Conservation (phyloP, 169 alveolate genomes). For the Plasmodium coatneyi region DNA sequence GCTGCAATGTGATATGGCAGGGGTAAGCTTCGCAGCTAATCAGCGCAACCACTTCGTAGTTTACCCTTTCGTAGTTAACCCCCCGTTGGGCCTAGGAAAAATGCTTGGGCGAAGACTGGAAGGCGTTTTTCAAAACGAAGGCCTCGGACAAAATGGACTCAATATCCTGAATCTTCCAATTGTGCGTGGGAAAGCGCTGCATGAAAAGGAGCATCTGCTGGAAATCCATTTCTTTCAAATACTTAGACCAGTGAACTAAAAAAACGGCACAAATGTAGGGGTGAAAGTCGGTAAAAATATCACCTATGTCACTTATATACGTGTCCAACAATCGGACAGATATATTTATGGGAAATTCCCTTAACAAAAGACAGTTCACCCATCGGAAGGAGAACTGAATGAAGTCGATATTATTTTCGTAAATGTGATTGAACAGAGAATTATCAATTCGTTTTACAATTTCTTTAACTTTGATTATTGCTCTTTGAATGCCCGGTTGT, state of each 20-base stretch:
- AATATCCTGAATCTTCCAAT: conserved; percentile 90
- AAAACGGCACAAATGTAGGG: conserved; percentile 91
- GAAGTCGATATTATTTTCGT: conserved; percentile 87
- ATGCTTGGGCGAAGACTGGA: conserved; percentile 72
- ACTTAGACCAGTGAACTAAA: conserved; percentile 89
- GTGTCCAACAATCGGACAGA: conserved; percentile 93
- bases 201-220: conserved; percentile 90
- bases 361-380: conserved; percentile 91
- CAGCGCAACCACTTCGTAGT: neutral
- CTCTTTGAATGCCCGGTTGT: conserved; percentile 95
- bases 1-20: neutral
- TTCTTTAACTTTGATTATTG: conserved; percentile 90
- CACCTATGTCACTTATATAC: conserved; percentile 89
- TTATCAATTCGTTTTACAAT: conserved; percentile 92
- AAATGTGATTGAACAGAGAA: conserved; percentile 85
- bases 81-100: conserved; percentile 8
- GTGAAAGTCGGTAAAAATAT: conserved; percentile 90
- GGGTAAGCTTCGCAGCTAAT: neutral
- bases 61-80: neutral
- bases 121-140: conserved; percentile 77
- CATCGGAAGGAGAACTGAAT: conserved; percentile 93
- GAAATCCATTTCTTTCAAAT: conserved; percentile 90
- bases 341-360: conserved; percentile 83
- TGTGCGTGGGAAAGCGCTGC: conserved; percentile 91
- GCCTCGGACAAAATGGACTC: conserved; percentile 93